Evolutionary conservation across 441 rosid species (phyloP), one percentile per base, ranked within the genome.

Genomic region (Geranium incanum): DNA sequence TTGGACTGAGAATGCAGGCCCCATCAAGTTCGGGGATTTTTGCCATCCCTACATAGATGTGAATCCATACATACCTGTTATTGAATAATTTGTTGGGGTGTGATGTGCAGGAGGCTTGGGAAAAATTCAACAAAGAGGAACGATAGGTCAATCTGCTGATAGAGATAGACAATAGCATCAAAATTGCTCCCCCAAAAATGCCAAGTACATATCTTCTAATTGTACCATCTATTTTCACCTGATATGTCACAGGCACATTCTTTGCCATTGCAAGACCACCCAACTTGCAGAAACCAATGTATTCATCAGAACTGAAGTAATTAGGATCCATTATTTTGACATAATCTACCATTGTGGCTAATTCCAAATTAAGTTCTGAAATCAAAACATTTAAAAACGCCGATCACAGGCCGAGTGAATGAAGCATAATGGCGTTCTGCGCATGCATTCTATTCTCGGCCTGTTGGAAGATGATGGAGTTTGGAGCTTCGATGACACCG

Each of bases 371-470:
- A 45, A 65, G 36, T 21, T 1, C 11, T n/a, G 4, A 72, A 39
- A 36, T 48, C 57, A 37, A 36, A 13, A 39, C 1, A 13, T 48
- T 21, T 2, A 3, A 70, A 72, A 45, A 4, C 7, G 11, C 50
- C 6, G 36, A 48, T 84, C 77, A 91, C 69, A 75, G 77, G 41
- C 99, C 99, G 1, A 90, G 89, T 21, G 75, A 60, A 75, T 95
- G 96, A 79, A 92, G 93, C 97, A 91, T 89, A 63, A 92, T 81
- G 1, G 97, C 98, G 72, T 89, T 92, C 83, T 91, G 98, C 1
- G 95, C 99, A 66, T 95, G 96, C 97, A 95, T 85, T 50, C 97
- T 93, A 70, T 95, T 95, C 83, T 92, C 99, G 12, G 99, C 99
- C 74, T 95, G 98, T 15, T 91, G 92, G 72, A 95, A 95, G 45